Base-by-base conservation (phyloP, 805 yeast genomes). In the Saturnispora zaruensis region DNA sequence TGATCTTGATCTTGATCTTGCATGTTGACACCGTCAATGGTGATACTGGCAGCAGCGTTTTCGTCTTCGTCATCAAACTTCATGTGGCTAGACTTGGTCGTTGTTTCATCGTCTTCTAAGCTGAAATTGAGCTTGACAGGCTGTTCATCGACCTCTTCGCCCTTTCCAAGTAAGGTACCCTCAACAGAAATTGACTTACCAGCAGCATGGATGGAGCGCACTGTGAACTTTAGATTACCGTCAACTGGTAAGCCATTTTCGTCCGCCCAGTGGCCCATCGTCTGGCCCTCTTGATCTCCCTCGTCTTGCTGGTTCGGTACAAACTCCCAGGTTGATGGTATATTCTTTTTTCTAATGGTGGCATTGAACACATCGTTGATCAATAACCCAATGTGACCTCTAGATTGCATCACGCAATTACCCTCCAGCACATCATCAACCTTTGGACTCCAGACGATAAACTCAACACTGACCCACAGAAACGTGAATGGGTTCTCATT, bases 291-390 rank as follows among this genome's bases (percentile, higher is more conserved):
- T 64, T 30, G 56, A 6, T 41, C 59, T 13, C 36, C 36, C 55
- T 79, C 87, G 58, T 84, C 91, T 23, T 75, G 81, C 62, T 87
- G 88, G 59, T 76, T 80, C 46, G 93, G 91, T 48, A 87, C 75
- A 66, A 91, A 93, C 32, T 72, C 72, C 99, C 99, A 93, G 44
- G 73, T 76, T 40, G 71, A 68, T n/a, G 99, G 99, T 53, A 93
- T 89, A 58, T 80, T 82, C 62, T 76, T 82, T 63, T 86, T 81
- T 66, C 86, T 87, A 55, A 93, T 87, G 43, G 91, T 81, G 21
- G 97, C 97, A 68, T 93, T 93, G 72, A 93, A 93, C 1, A 95
- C 87, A 68, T 93, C 98, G 64, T 87, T 90, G 45, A 93, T 74
- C 56, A 93, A 75, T 53, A 93, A 72, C 53, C 97, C 98, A 59